Conservation (phyloP, 129 eudicot genomes). For the Ambrosia artemisiifolia region DNA sequence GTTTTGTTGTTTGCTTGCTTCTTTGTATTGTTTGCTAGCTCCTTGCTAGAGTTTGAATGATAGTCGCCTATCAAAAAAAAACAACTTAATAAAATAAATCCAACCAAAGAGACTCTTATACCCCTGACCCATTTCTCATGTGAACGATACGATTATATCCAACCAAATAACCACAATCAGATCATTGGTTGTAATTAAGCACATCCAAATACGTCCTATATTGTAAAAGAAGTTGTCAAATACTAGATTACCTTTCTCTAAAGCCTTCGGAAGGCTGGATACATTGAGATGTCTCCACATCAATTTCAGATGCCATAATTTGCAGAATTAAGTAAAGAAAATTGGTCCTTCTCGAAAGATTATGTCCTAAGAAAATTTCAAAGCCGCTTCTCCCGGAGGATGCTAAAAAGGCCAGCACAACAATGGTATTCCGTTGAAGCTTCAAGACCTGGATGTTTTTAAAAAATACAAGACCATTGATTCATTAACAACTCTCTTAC, state of each 20-base stretch:
- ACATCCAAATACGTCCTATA: neutral
- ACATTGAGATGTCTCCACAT: constrained; percentile 40
- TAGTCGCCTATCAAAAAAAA: no score
- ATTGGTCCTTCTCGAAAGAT: constrained; percentile 41
- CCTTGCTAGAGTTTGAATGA: no score
- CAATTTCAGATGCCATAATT: constrained; percentile 61
- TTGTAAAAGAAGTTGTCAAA: constrained; percentile 1
- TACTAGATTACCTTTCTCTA: constrained; percentile 59
- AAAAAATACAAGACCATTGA: neutral
- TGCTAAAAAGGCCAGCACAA: constrained; percentile 72
- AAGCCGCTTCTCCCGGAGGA: constrained; percentile 72
- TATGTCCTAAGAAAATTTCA: constrained; percentile 55
- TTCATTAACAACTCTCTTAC: neutral
- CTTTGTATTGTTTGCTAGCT: no score
- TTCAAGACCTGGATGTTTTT: constrained; percentile 58
- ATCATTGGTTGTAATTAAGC: neutral
- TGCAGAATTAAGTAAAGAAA: constrained; percentile 57
- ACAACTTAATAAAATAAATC: no score
- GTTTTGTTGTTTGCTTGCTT: no score
- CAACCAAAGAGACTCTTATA: no score
- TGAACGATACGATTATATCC: no score
- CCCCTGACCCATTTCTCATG: no score
- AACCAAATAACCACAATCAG: neutral
- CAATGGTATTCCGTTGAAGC: constrained; percentile 59
- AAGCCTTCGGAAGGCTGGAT: constrained; percentile 41